phyloP scores from a whole-genome alignment of 2,329 filamentous ascomycete species.

The Arachnomyces sp. region DNA sequence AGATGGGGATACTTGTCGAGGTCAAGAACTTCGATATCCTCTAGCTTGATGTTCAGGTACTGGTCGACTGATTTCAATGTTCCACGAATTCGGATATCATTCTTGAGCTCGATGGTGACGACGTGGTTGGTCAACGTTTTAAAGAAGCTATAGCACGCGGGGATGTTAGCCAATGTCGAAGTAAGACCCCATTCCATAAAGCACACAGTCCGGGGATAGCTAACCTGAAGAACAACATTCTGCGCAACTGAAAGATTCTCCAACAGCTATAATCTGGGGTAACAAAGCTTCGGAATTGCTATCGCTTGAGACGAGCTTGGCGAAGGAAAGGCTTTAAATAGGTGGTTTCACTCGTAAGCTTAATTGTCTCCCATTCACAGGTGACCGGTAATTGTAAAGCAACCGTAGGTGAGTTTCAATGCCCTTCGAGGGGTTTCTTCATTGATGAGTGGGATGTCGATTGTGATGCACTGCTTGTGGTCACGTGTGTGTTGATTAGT shows the following conservation, averaged over 20 bases:
- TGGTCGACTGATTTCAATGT: slow-evolving; percentile 96
- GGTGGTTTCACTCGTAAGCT: too few relatives aligned
- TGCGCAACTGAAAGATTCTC: too few relatives aligned
- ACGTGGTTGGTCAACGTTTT: slow-evolving; percentile 96
- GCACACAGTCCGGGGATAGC: slow-evolving; percentile 3
- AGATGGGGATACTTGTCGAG: slow-evolving; percentile 93
- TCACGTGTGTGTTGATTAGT: too few relatives aligned
- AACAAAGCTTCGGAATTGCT: too few relatives aligned
- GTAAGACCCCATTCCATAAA: background rate
- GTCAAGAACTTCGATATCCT: slow-evolving; percentile 87
- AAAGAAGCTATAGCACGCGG: slow-evolving; percentile 64
- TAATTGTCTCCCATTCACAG: background rate
- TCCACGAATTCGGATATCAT: slow-evolving; percentile 94
- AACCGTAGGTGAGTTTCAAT: background rate
- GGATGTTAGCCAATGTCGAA: background rate
- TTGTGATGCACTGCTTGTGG: too few relatives aligned
- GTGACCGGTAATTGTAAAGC: background rate
- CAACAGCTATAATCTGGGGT: too few relatives aligned
- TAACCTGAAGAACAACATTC: slow-evolving; percentile 50
- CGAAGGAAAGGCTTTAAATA: too few relatives aligned
- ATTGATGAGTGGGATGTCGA: background rate
- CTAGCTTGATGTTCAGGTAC: slow-evolving; percentile 98
- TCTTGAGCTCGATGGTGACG: slow-evolving; percentile 98
- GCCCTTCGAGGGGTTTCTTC: slow-evolving; percentile 28
- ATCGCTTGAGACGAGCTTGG: too few relatives aligned